Base-by-base conservation (phyloP, 2,329 filamentous ascomycete genomes). In the Botrytis hyacinthi region DNA sequence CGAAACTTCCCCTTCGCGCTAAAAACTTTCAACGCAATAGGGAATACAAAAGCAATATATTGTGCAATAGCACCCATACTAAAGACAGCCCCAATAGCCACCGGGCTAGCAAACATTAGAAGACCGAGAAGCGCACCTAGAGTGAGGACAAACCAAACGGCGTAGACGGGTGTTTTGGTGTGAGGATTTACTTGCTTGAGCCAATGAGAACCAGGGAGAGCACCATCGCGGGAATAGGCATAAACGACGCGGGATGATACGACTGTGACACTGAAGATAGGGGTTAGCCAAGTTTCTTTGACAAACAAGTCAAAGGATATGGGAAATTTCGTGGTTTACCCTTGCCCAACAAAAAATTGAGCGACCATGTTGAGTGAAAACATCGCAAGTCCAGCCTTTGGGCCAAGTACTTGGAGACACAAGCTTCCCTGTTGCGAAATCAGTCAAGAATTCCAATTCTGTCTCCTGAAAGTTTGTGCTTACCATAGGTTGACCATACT, bases 321-420 rank as follows among this genome's bases (percentile, higher is more conserved):
- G n/a, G 4, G 9, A 4, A 16, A 20, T 1, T 7, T n/a, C 3
- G 29, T 29, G 22, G 1, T 51, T 59, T 67, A 92, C 2, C 90
- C 91, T 80, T 93, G 90, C 9, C 91, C 91, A 89, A 93, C 92
- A 59, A 87, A 88, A 79, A 92, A 93, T 3, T 89, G 88, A 73
- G 90, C 91, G 59, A 93, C 84, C 76, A 93, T 91, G 2, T 90
- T 93, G 60, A 93, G 81, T 0, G 86, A 83, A 20, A 93, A 86
- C 69, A 92, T 87, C 1, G 88, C 88, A 40, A 92, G 83, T 5
- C 89, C 89, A 2, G 86, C 84, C 71, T 87, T 88, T 73, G 87
- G 84, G 0, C 88, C 87, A 74, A 93, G 83, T 63, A 91, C 86
- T 79, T 93, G 90, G 69, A 91, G 85, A 26, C 92, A 84, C 76